Base-by-base conservation (phyloP, 148 eudicot species). In the Camellia lanceoleosa region DNA sequence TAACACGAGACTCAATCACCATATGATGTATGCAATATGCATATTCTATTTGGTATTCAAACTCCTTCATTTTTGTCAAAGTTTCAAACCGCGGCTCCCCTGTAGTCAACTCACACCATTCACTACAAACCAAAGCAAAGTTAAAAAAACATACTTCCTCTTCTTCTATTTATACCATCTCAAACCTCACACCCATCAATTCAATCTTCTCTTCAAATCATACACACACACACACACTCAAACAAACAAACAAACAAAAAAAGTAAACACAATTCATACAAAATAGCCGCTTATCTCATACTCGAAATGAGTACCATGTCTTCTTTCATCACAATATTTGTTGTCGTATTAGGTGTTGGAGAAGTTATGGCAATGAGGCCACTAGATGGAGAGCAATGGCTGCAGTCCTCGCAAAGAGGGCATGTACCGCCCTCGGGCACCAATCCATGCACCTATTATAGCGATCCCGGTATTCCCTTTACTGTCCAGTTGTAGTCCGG, bases 341-440 rank as follows among this genome's bases (percentile, higher is more conserved):
- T 30, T 0, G 38, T 30, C 8, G 2, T 44, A 23, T 61, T 61
- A 6, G 41, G 55, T 20, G 43, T 46, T 19, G 55, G 5, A 44
- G 42, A 75, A 75, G 43, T 19, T 12, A 1, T 46, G 1, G 68
- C 78, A 19, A 44, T 13, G 43, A 75, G 78, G 56, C 68, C 56
- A 13, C 9, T 75, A 44, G 56, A 62, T 10, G 68, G 51, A 43
- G 78, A 75, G 11, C 56, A 62, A 44, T 75, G 78, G 78, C 0
- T 62, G 6, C 55, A 61, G 56, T 75, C 78, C 68, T 23, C 62
- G 55, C 78, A 10, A 69, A 75, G 68, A 75, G 78, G 78, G 51
- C 68, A 69, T 0, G 78, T 61, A 56, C 51, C 78, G 0, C 68
- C 78, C n/a, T 61, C 78, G 54, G 68, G 68, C 5, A 19, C 19